Base-by-base conservation (phyloP, 140 eudicot genomes). In the Erigeron philadelphicus region DNA sequence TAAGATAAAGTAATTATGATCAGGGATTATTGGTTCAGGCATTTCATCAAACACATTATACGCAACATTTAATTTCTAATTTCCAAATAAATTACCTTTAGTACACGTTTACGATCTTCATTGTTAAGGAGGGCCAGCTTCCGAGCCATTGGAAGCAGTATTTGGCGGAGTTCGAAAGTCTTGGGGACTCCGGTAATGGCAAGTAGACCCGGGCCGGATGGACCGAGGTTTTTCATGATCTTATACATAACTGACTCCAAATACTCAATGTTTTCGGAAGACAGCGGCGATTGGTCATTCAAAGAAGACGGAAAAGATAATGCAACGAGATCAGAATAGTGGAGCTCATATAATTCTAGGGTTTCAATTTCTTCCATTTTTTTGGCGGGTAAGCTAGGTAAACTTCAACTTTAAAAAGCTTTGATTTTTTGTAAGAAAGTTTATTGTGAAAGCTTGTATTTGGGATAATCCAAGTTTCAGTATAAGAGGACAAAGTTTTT, bases 221-320 rank as follows among this genome's bases (percentile, higher is more conserved):
- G 97, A 54, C 97, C 97, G 21, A 91, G 84, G 84, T 76, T 81
- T 77, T 88, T 74, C 86, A 91, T 84, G 49, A 91, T 67, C 6
- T 52, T 18, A 44, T 13, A 59, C 21, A 76, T 74, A 3, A 91
- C 78, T 16, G 72, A 70, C 49, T 79, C 74, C 21, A 82, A 64
- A 75, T 89, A 83, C 54, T 70, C 57, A 47, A 40, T 72, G 66
- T 58, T 67, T 66, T 11, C 40, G 49, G 57, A 38, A 15, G 50
- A 0, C 7, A 59, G 6, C 15, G 79, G 45, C 31, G 61, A 58
- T 25, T 72, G 54, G 64, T 76, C 48, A 68, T 66, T 68, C 23
- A 86, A 73, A 62, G 79, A 76, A 53, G 82, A 78, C 18, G 86
- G 70, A 62, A 78, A 78, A 53, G 84, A 78, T 43, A 83, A 52